Base-by-base conservation (phyloP, 2,329 filamentous ascomycete species). In the Diaporthe vaccinii region DNA sequence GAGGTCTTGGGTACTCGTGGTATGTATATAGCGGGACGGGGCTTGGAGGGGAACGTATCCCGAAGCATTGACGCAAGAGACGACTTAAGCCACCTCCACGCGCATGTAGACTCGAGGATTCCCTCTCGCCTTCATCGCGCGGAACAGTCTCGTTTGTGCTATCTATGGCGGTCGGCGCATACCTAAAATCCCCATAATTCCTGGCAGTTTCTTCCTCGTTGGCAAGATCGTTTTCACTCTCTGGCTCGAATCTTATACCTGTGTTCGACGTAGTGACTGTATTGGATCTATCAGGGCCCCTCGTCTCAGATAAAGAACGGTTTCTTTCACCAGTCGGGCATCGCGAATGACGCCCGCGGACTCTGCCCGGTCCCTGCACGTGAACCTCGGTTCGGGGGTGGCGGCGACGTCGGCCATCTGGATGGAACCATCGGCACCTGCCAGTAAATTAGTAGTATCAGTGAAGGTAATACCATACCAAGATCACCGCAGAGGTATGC, bases 381-480 rank as follows among this genome's bases (percentile, higher is more conserved):
- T 41, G 57, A n/a, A 62, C 10, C 22, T 53, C 44, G 34, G 57
- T 62, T 20, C 57, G 70, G 8, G 70, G 44, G 22, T 72, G 57
- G 4, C 31, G 44, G 1, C 57, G 70, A 17, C 70, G 58, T 14
- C 57, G 44, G 22, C 70, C 57, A 51, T 72, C 15, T 22, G 44
- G 6, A 39, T 53, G 70, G 20, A 62, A 72, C 46, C 31, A 72
- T 20, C 44, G 70, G 44, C 44, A 72, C 10, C 70, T 72, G 15
- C 2, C 9, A 25, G 14, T 10, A 22, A 10, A 0, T 12, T 4
- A 22, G 53, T 20, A 28, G 20, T 17, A 34, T 20, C 12, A 51
- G n/a, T 6, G 7, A 8, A 8, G 1, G 9, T 14, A 20, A 3
- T 7, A 31, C 8, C 5, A 41, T n/a, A 15, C 2, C 0, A 39